These are phyloP conservation scores for Suillus plorans DNA, from an alignment of 768 basidiomycete genomes.

Conservation along the genomic window DNA sequence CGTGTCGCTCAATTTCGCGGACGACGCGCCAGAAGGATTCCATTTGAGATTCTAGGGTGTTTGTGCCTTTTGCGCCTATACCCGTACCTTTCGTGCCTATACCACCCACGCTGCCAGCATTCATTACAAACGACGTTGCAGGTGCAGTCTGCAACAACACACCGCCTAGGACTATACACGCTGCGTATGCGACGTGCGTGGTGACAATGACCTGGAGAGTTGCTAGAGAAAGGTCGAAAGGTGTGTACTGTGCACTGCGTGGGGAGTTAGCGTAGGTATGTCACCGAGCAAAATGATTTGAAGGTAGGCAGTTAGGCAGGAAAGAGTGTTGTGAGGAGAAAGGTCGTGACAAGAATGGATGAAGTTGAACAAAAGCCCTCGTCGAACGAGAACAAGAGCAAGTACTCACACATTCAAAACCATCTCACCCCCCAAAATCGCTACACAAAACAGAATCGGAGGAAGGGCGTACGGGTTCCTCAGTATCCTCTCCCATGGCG, in stretches of 20 bases:
- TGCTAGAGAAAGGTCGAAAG: constrained; percentile 86
- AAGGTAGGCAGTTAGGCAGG: background rate
- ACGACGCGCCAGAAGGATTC: constrained; percentile 78
- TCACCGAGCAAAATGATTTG: background rate
- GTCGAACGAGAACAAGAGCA: too few relatives aligned
- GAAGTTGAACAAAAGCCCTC: constrained; percentile 1
- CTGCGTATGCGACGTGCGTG: constrained; percentile 80
- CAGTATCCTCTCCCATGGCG: constrained; percentile 34
- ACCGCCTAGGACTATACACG: constrained; percentile 79
- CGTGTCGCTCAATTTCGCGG: constrained; percentile 87
- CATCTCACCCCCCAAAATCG: constrained; percentile 53
- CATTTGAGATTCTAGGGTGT: constrained; percentile 59
- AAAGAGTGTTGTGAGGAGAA: background rate
- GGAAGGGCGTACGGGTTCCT: constrained; percentile 76
- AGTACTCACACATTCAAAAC: constrained; percentile 56
- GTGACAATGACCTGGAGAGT: constrained; percentile 74
- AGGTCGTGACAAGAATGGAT: background rate
- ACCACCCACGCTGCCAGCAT: background rate
- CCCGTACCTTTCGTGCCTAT: background rate
- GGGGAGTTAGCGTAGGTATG: background rate
- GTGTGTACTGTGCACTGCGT: constrained; percentile 53
- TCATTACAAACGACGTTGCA: constrained; percentile 16
- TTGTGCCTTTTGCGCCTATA: constrained; percentile 3
- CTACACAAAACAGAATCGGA: constrained; percentile 56
- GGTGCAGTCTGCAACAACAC: constrained; percentile 91